phyloP scores from a whole-genome alignment of 2,329 filamentous ascomycete genomes.

The Nannizziopsis barbatae region DNA sequence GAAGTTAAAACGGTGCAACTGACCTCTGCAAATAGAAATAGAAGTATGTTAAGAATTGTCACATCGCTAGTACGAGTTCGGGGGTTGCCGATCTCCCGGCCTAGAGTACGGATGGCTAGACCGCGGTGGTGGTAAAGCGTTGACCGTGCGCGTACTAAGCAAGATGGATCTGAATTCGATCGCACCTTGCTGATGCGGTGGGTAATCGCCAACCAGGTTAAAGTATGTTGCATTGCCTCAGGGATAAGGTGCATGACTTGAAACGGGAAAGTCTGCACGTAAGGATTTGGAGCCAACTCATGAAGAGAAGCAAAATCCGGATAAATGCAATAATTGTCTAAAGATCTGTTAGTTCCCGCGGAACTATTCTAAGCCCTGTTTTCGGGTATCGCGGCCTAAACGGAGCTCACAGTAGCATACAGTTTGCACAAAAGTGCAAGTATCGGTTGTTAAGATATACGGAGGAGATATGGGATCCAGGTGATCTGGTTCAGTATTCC shows the following conservation, averaged over 20 bases:
- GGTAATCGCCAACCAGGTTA: slow-evolving; percentile 10
- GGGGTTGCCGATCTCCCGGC: slow-evolving; percentile 7
- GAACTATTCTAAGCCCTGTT: too few relatives aligned
- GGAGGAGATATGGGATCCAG: neutral
- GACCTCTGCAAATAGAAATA: slow-evolving; percentile 13
- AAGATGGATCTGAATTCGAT: slow-evolving; percentile 9
- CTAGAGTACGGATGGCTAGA: slow-evolving; percentile 8
- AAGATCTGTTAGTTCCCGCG: neutral
- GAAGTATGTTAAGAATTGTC: slow-evolving; percentile 12
- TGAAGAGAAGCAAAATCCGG: slow-evolving; percentile 4
- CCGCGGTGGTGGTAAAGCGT: neutral
- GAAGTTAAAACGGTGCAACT: neutral
- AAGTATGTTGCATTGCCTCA: slow-evolving; percentile 9
- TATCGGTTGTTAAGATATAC: neutral
- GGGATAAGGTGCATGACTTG: slow-evolving; percentile 2
- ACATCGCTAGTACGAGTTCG: slow-evolving; percentile 11
- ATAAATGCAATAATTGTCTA: slow-evolving; percentile 3
- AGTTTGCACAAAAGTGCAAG: slow-evolving; percentile 9
- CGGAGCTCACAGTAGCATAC: slow-evolving; percentile 13
- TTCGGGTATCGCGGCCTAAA: too few relatives aligned
- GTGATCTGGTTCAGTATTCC: neutral
- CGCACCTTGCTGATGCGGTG: slow-evolving; percentile 9
- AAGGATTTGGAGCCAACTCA: slow-evolving; percentile 13
- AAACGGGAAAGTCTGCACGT: slow-evolving; percentile 8
- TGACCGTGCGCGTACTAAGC: neutral